Base-by-base conservation (phyloP, 108 stramenopile genomes). In the Phaeodactylum tricornutum region DNA sequence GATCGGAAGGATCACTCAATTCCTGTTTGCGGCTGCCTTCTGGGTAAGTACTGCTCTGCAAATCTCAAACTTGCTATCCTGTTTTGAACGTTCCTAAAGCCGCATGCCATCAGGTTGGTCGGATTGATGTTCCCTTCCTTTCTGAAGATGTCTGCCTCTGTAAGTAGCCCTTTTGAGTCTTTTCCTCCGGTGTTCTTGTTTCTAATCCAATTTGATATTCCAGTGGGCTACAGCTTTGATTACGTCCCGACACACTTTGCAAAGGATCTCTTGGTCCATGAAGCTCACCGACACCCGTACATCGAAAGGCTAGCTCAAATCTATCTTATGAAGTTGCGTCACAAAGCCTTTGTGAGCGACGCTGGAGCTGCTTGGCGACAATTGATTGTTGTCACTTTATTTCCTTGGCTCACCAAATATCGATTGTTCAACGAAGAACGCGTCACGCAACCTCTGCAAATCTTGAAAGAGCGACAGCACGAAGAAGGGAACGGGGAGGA, bases 261-360 rank as follows among this genome's bases (percentile, higher is more conserved):
- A 8, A 46, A 23, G 27, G 52, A 53, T 41, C 11, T 53, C 21
- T 25, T 53, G 8, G 22, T 39, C 4, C 52, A 53, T 22, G 53
- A 47, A 42, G 76, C 81, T 2, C 81, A 82, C 45, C 59, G 72
- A 7, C 83, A 85, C 64, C 83, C 78, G 5, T 80, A 63, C 30
- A 49, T 80, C 9, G 83, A 85, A 32, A 43, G 59, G 8, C 47
- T 85, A 9, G 64, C 68, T 1, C 32, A 25, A 5, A 77, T 80
- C 46, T 85, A 85, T 53, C 43, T 85, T 50, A 66, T 79, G 75
- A 77, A 71, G 43, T 32, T 80, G 21, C 36, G 54, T 31, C 48
- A 74, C 47, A 64, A 60, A 11, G 51, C 71, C n/a, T 79, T 85
- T 75, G 72, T 59, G 3, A 54, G 17, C 14, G 39, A 55, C 24